Percentiles rank a stretch among this genome's conserved stretches.
These are phyloP conservation scores for Penicillium sp. DNA, from an alignment of 2,329 filamentous ascomycete species.

Conservation along the genomic window DNA sequence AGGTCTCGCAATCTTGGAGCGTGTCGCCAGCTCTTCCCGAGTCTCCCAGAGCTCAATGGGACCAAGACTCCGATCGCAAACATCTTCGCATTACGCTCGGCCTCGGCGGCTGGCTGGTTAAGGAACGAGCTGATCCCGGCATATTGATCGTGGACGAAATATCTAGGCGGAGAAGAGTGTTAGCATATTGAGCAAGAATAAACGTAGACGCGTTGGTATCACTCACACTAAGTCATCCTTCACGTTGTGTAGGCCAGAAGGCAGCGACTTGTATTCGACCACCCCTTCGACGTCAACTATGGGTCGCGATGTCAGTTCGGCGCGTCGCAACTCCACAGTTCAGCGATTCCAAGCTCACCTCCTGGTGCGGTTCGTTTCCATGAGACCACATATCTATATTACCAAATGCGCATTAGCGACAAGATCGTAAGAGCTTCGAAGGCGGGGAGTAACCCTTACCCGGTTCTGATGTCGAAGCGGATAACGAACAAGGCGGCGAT, in stretches of 20 bases:
- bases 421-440: constrained; percentile 6
- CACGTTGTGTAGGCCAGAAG: constrained; percentile 89
- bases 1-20: constrained; percentile 75
- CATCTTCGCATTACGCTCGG: constrained; percentile 86
- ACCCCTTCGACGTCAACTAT: constrained; percentile 73
- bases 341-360: constrained; percentile 45
- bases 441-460: constrained; percentile 56
- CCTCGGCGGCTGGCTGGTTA: constrained; percentile 78
- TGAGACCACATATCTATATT: constrained; percentile 75
- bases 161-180: constrained; percentile 57
- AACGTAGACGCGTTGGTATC: background rate
- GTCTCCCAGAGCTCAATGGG: constrained; percentile 78
- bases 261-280: constrained; percentile 95
- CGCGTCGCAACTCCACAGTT: constrained; percentile 3
- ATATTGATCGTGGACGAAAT: constrained; percentile 85
- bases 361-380: constrained; percentile 78
- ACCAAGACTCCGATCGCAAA: constrained; percentile 89
- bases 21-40: constrained; percentile 89
- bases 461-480: constrained; percentile 88
- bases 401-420: constrained; percentile 18
- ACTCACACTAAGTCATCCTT: constrained; percentile 73
- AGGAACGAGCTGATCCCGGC: constrained; percentile 92
- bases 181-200: constrained; percentile 3
- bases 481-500: constrained; percentile 85
- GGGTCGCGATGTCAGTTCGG: constrained; percentile 21